Percentiles rank a stretch among this genome's conserved stretches.
Evolutionary conservation across 805 yeast genomes (phyloP).

Genomic region (Saccharomycopsis fodiens): DNA sequence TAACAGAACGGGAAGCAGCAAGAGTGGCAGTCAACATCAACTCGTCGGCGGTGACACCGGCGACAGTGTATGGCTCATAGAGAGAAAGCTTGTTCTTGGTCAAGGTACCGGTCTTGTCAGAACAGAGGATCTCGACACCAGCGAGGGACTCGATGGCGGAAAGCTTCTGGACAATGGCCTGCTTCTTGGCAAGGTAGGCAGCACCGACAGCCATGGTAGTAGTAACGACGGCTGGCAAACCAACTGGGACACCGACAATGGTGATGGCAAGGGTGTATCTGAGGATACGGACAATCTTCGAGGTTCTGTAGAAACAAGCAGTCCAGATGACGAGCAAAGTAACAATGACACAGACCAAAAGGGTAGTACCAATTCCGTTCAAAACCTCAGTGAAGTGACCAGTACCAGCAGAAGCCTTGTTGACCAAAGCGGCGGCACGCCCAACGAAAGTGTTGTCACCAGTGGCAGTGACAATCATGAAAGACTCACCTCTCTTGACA

Average conservation of each 20-base stretch:
- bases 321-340: slow-evolving; percentile 88
- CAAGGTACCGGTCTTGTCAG: slow-evolving; percentile 97
- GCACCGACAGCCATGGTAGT: slow-evolving; percentile 99
- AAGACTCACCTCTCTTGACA: slow-evolving; percentile 92
- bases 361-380: slow-evolving; percentile 93
- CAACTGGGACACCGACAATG: slow-evolving; percentile 97
- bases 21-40: slow-evolving; percentile 95
- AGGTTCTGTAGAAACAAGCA: slow-evolving; percentile 91
- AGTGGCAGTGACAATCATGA: slow-evolving; percentile 89
- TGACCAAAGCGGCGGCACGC: slow-evolving; percentile 94
- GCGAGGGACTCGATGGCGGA: slow-evolving; percentile 96
- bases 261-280: slow-evolving; percentile 93
- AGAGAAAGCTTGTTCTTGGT: slow-evolving; percentile 95
- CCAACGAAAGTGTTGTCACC: slow-evolving; percentile 96
- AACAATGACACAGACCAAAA: slow-evolving; percentile 79
- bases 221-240: slow-evolving; percentile 97
- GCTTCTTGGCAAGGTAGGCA: slow-evolving; percentile 94
- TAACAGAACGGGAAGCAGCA: slow-evolving; percentile 97
- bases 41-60: slow-evolving; percentile 93
- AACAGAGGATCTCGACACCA: slow-evolving; percentile 96
- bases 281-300: slow-evolving; percentile 76
- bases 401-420: slow-evolving; percentile 85
- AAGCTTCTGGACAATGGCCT: slow-evolving; percentile 93
- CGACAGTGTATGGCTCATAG: slow-evolving; percentile 96
- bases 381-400: slow-evolving; percentile 98